Conservation (phyloP, 495 filamentous ascomycete species). For the Xylaria acuta region DNA sequence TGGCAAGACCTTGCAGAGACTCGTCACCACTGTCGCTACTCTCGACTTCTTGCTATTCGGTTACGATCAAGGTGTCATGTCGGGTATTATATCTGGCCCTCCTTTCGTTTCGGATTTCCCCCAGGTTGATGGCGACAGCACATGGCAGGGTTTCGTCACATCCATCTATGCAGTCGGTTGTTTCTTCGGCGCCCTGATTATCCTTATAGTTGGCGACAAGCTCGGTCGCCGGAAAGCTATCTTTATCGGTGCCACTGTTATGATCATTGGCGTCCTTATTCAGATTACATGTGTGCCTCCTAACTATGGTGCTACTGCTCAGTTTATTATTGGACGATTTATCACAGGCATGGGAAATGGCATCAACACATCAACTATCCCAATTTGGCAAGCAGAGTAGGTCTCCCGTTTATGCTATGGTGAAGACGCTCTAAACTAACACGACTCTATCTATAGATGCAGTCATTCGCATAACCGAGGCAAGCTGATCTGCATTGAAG, state of each 20-base stretch:
- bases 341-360: conserved; percentile 75
- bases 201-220: conserved; percentile 69
- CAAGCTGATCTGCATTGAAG: conserved; percentile 77
- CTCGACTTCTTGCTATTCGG: conserved; percentile 50
- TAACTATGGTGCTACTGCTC: conserved; percentile 50
- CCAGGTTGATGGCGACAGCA: conserved; percentile 44
- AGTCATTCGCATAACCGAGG: conserved; percentile 72
- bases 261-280: conserved; percentile 73
- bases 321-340: conserved; percentile 73
- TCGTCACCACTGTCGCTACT: conserved; percentile 66
- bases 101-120: conserved; percentile 48
- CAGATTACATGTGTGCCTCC: conserved; percentile 59
- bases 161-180: conserved; percentile 73
- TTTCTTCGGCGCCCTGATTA: conserved; percentile 69
- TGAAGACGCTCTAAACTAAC: conserved; percentile 20
- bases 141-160: conserved; percentile 75
- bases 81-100: conserved; percentile 48
- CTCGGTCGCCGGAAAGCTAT: conserved; percentile 75
- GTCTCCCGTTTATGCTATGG: conserved; percentile 50
- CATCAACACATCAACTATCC: conserved; percentile 75
- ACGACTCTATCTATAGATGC: conserved; percentile 52
- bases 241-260: conserved; percentile 68
- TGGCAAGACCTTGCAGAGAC: conserved; percentile 58
- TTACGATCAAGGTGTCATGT: conserved; percentile 58
- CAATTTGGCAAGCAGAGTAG: conserved; percentile 75